Percentiles rank a stretch among this genome's conserved stretches.
These are phyloP conservation scores for Rhodosporidiobolus odoratus DNA, from an alignment of 768 basidiomycete species.

Conservation along the genomic window DNA sequence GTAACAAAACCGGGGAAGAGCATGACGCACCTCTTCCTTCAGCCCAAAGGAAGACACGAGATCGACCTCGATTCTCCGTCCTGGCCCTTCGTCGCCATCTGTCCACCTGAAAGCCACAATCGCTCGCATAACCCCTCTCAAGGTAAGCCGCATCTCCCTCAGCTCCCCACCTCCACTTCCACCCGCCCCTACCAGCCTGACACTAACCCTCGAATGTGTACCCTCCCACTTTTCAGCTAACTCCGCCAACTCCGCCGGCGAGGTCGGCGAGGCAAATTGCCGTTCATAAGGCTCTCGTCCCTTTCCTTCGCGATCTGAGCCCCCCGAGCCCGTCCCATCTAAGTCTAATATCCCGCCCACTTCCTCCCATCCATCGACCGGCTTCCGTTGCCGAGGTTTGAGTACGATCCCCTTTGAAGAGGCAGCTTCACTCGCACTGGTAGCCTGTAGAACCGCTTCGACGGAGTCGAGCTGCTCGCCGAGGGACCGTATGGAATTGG, in stretches of 20 bases:
- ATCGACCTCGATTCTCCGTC: constrained; percentile 2
- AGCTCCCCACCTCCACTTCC: not conserved
- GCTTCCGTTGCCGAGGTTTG: not conserved
- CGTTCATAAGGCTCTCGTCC: not conserved
- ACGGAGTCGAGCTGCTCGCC: not conserved
- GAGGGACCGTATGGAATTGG: not conserved
- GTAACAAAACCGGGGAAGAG: no score
- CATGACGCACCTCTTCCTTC: constrained; percentile 5
- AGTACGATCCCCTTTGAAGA: constrained; percentile 8
- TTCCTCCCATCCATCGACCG: not conserved
- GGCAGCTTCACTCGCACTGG: not conserved
- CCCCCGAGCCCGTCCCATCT: not conserved
- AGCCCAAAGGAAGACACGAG: not conserved
- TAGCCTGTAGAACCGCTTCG: not conserved
- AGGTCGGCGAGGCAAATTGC: not conserved
- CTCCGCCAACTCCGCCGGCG: not conserved
- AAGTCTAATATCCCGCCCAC: not conserved
- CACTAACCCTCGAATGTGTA: not conserved
- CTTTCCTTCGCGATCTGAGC: not conserved
- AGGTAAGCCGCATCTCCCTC: not conserved
- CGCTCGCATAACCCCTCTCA: not conserved
- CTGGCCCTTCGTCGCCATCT: no score
- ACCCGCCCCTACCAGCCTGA: not conserved
- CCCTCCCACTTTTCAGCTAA: constrained; percentile 1
- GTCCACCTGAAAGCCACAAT: not conserved